Conservation (phyloP, 129 eudicot genomes). For the Flaveria sonorensis region DNA sequence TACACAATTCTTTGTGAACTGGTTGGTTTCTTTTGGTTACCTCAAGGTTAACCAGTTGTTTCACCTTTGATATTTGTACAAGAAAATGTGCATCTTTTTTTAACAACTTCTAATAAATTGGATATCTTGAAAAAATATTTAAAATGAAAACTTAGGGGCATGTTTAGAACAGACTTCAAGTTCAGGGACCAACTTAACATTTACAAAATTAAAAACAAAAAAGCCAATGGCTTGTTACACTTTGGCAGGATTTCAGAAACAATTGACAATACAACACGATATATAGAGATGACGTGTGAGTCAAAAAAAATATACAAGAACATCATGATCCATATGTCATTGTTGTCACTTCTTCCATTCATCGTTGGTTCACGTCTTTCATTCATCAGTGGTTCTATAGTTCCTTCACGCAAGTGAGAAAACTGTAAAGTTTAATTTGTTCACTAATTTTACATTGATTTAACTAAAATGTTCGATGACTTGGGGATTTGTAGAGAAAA, state of each 20-base stretch:
- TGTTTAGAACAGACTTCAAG: not conserved
- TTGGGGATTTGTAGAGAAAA: conserved; percentile 10
- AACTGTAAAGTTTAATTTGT: not conserved
- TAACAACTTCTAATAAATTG: no score
- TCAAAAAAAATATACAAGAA: not conserved
- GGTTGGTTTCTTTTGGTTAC: no score
- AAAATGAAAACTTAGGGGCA: not conserved
- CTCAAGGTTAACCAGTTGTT: no score
- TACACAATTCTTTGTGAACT: no score
- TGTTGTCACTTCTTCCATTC: no score
- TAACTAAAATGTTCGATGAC: not conserved
- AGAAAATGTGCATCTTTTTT: no score
- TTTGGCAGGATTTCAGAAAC: conserved; percentile 3
- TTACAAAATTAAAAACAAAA: not conserved
- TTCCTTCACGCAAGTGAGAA: not conserved
- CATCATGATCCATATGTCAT: not conserved
- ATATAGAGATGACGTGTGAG: not conserved
- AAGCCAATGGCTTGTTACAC: not conserved
- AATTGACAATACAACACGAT: not conserved
- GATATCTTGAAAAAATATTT: no score
- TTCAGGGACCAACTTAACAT: not conserved
- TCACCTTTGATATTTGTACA: no score
- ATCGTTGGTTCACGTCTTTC: not conserved
- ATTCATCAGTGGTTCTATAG: not conserved
- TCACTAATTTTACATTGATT: not conserved